Evolutionary conservation across 2,329 filamentous ascomycete genomes (phyloP).

Genomic region (Verticillium longisporum): DNA sequence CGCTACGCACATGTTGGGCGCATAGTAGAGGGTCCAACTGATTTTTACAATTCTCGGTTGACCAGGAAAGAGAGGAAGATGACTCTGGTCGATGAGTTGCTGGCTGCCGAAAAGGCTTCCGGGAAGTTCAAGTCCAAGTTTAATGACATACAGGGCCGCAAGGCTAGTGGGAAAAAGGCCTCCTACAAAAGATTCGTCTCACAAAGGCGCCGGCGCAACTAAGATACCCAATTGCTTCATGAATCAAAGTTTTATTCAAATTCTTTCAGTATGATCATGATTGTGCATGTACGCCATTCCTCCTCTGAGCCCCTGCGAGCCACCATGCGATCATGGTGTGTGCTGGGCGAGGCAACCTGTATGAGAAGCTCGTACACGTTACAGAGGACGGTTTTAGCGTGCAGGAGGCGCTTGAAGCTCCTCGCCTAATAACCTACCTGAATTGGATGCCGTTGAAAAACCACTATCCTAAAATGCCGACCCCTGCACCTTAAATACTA

Average conservation of each 20-base stretch:
- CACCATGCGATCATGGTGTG: too few species aligned
- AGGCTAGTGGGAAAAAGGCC: conserved; percentile 81
- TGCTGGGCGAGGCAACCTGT: too few species aligned
- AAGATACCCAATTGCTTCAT: conserved; percentile 6
- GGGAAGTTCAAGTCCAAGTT: conserved; percentile 84
- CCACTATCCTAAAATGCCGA: too few species aligned
- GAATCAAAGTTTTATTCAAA: not conserved
- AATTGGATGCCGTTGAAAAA: too few species aligned
- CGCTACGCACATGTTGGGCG: conserved; percentile 86
- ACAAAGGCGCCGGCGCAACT: conserved; percentile 21
- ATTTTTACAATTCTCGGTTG: conserved; percentile 75
- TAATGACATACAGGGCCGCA: conserved; percentile 71
- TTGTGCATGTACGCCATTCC: too few species aligned
- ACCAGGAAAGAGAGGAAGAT: conserved; percentile 82
- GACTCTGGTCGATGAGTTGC: conserved; percentile 79
- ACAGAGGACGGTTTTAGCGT: too few species aligned
- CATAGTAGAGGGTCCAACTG: conserved; percentile 80
- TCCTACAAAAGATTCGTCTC: conserved; percentile 75
- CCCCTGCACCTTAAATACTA: too few species aligned
- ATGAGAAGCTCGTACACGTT: too few species aligned
- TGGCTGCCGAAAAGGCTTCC: conserved; percentile 58
- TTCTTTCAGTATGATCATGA: too few species aligned
- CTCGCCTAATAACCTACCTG: too few species aligned
- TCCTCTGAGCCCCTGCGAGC: too few species aligned
- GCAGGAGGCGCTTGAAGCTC: too few species aligned